Evolutionary conservation across 208 protist species (phyloP), one percentile per base, ranked within the genome.

Genomic region (Crithidia brevicula): DNA sequence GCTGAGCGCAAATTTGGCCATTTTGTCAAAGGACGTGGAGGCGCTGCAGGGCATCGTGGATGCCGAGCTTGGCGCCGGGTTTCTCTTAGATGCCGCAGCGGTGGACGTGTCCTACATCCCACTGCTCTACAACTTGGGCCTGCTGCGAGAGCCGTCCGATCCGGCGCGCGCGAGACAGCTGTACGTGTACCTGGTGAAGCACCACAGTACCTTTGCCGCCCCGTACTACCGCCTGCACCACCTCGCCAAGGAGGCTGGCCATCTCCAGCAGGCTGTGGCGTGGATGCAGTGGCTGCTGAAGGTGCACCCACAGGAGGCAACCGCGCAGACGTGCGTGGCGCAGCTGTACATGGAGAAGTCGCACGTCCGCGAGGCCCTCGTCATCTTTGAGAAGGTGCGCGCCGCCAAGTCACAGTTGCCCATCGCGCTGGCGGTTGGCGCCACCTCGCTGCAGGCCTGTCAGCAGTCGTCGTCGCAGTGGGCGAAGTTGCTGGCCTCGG

Each of bases 131-230:
- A 96, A 96, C 65, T 53, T 93, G 30, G 91, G 84, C 13, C 65
- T 91, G 16, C 78, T 92, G n/a, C 61, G 76, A 11, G 88, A 96
- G 72, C 36, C 67, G 71, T 27, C 22, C 6, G 88, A 92, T 40
- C n/a, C 49, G 31, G 52, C 53, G 16, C 58, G 81, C 23, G 78
- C 91, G 25, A 61, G 80, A 33, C 69, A 88, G 66, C 77, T 94
- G 9, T 94, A 96, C 72, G 75, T 85, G 34, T 86, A 84, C 67
- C 83, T 96, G 20, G 83, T 96, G n/a, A 91, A 93, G 62, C 78
- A 85, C 31, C 83, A 89, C 54, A 82, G 81, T 54, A 74, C 72
- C 77, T 93, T 94, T 47, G 51, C 58, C 3, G 62, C 79, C 20
- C 80, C 91, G 11, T 96, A 94, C 65, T 80, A 93, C 52, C 88